phyloP scores from a whole-genome alignment of 2,329 filamentous ascomycete genomes.

The Colletotrichum euphorbiae region DNA sequence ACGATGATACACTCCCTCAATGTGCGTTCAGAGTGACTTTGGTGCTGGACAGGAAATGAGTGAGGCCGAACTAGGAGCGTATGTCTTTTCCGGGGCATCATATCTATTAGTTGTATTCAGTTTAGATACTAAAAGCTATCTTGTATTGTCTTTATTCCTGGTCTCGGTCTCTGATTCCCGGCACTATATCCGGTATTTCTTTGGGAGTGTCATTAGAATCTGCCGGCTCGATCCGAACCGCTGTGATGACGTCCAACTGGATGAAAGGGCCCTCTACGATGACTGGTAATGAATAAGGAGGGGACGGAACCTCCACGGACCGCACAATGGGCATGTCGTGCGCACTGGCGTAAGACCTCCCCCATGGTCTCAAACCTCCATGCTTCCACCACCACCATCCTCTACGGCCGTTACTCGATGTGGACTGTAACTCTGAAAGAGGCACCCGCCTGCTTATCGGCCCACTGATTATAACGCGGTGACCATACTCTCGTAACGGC shows the following conservation, averaged over 20 bases:
- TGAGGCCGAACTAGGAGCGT: neutral
- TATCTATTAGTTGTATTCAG: too few relatives aligned
- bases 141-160: too few relatives aligned
- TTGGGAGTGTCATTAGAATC: neutral
- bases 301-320: neutral
- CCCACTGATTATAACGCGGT: conserved; percentile 29
- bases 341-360: conserved; percentile 20
- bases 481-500: conserved; percentile 30
- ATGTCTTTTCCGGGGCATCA: too few relatives aligned
- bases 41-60: neutral
- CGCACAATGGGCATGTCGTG: conserved; percentile 15
- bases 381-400: conserved; percentile 38
- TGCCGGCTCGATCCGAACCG: conserved; percentile 52
- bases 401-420: neutral
- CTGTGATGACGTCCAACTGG: conserved; percentile 58
- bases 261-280: conserved; percentile 43
- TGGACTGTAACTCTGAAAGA: neutral
- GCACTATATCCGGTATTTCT: neutral
- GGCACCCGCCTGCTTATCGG: conserved; percentile 21
- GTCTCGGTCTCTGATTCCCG: neutral
- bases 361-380: conserved; percentile 24
- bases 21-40: neutral
- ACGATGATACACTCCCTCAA: too few relatives aligned
- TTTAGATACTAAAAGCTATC: too few relatives aligned
- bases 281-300: neutral